These are phyloP conservation scores for Apiospora saccharicola DNA, from an alignment of 2,329 filamentous ascomycete genomes.

Conservation along the genomic window DNA sequence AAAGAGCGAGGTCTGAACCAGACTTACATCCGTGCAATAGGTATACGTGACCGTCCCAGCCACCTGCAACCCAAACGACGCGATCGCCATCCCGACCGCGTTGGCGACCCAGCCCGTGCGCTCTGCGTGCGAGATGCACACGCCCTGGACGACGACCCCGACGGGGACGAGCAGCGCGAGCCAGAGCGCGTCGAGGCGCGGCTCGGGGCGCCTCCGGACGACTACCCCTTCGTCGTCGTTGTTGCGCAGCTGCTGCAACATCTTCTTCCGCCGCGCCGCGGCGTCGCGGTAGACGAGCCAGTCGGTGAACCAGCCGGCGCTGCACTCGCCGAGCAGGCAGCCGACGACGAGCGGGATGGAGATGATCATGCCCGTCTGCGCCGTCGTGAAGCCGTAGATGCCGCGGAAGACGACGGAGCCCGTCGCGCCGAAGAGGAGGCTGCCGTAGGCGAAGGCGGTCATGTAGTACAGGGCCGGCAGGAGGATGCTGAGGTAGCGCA, in stretches of 20 bases:
- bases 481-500: conserved; percentile 33
- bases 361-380: conserved; percentile 37
- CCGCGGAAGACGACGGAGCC: conserved; percentile 33
- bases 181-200: conserved; percentile 43
- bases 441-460: conserved; percentile 37
- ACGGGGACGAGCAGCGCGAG: conserved; percentile 37
- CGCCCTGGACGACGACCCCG: conserved; percentile 38
- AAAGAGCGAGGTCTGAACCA: no score
- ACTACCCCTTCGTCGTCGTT: conserved; percentile 32
- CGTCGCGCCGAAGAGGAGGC: conserved; percentile 36
- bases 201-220: conserved; percentile 38
- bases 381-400: conserved; percentile 36
- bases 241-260: no score
- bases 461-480: conserved; percentile 36
- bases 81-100: conserved; percentile 46
- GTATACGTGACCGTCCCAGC: conserved; percentile 45
- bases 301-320: conserved; percentile 40
- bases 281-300: conserved; percentile 38
- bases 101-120: conserved; percentile 41
- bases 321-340: conserved; percentile 37
- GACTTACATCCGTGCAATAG: conserved; percentile 43
- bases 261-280: conserved; percentile 34
- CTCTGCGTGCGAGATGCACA: conserved; percentile 40
- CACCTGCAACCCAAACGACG: conserved; percentile 45
- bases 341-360: conserved; percentile 37